Base-by-base conservation (phyloP, 331 rosid species). In the Quercus phellos region DNA sequence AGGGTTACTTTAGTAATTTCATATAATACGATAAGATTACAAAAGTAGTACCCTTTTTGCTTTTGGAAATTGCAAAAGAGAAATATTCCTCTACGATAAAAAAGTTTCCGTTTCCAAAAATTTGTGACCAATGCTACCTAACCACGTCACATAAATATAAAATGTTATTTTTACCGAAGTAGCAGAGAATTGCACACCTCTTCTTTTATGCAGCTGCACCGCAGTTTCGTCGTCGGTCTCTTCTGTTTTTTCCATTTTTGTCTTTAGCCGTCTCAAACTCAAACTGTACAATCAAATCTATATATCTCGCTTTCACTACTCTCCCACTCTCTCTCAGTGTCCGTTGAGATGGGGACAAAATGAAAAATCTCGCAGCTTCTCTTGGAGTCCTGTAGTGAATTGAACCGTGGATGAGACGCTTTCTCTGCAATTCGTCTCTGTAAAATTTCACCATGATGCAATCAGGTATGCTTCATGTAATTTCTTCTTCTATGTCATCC, bases 371-470 rank as follows among this genome's bases (percentile, higher is more conserved):
- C 14, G 73, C 38, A 6, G 60, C 26, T 53, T 16, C 51, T 63
- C 21, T 61, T 22, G 17, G 54, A 26, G 54, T 14, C 5, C 51
- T 3, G 43, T 4, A 4, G 4, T 17, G 24, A 3, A 17, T 34
- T 18, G 4, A 27, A 19, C 22, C 30, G 3, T 21, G 43, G 66
- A 18, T 70, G 67, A 55, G 60, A 17, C 75, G 78, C 80, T 70
- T 53, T 64, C 71, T 51, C 74, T 75, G 51, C 82, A 21, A 58
- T 42, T 70, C 73, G 21, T 77, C 70, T 19, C 75, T 66, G 22
- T 21, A 24, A 22, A 74, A 73, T 68, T 66, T 80, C 84, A 71
- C 6, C 11, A 79, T 51, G 82, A 84, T 76, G 94, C 74, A 83
- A 55, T 43, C 84, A 69, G 93, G 93, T 84, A 30, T 56, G 27